A percentile compares a stretch with the other conserved stretches of the same genome.
Conservation (phyloP, 495 filamentous ascomycete species). For the Penicillium parvum region DNA sequence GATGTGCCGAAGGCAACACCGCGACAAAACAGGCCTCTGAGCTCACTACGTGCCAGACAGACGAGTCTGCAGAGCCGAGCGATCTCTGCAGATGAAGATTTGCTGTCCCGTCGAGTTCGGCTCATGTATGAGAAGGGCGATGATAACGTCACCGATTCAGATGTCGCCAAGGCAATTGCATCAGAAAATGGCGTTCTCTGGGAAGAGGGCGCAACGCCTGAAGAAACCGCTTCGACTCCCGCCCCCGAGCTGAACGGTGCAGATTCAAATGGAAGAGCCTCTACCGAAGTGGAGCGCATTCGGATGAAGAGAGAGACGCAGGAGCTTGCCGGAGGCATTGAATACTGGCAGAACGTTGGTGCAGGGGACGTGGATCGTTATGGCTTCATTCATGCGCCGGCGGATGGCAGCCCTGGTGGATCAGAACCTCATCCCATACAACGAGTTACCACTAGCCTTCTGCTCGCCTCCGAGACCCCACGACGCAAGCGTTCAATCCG, state of each 20-base stretch:
- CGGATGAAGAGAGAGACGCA: conserved; percentile 47
- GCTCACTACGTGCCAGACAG: conserved; percentile 33
- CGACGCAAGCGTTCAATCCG: conserved; percentile 53
- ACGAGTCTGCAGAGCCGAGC: conserved; percentile 31
- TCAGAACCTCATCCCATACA: conserved; percentile 53
- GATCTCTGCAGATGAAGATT: conserved; percentile 73
- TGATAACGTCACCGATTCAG: conserved; percentile 50
- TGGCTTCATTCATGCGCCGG: conserved; percentile 74
- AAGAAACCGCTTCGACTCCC: conserved; percentile 37
- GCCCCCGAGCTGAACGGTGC: conserved; percentile 14
- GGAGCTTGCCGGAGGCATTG: conserved; percentile 77
- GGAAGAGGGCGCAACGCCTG: conserved; percentile 50
- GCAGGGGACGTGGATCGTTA: conserved; percentile 87
- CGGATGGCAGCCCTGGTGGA: conserved; percentile 31
- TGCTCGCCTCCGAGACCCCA: conserved; percentile 60
- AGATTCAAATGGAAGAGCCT: conserved; percentile 21
- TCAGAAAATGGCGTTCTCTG: conserved; percentile 54
- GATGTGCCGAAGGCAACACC: conserved; percentile 34
- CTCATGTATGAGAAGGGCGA: conserved; percentile 83
- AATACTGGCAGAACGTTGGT: conserved; percentile 93
- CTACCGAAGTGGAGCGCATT: conserved; percentile 23
- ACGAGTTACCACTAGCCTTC: conserved; percentile 61
- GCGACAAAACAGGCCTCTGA: conserved; percentile 34
- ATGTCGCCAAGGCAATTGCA: conserved; percentile 40
- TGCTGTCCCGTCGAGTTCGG: conserved; percentile 81